These are phyloP conservation scores for Botrytis deweyae DNA, from an alignment of 2,329 filamentous ascomycete species.

Conservation along the genomic window DNA sequence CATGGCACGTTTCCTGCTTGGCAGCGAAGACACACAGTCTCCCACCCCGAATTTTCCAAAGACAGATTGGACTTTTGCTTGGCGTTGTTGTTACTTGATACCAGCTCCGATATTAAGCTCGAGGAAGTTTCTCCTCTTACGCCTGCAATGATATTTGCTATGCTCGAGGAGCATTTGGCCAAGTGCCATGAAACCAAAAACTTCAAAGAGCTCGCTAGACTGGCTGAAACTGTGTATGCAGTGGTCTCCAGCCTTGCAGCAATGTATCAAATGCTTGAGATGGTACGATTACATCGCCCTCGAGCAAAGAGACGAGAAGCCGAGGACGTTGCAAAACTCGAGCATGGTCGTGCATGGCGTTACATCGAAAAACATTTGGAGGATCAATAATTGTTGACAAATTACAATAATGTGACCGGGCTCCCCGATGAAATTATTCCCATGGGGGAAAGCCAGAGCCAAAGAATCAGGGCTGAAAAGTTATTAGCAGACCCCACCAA, in stretches of 20 bases:
- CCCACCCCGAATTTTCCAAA: too few relatives aligned
- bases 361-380: not conserved
- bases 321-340: not conserved
- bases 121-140: not conserved
- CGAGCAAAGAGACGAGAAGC: not conserved
- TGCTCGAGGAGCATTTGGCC: conserved; percentile 16
- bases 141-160: conserved; percentile 11
- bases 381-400: too few relatives aligned
- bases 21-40: not conserved
- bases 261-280: conserved; percentile 18
- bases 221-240: conserved; percentile 13
- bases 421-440: not conserved
- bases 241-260: conserved; percentile 8
- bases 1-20: not conserved
- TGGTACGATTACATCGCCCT: conserved; percentile 17
- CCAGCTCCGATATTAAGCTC: not conserved
- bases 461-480: too few relatives aligned
- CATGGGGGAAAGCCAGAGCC: too few relatives aligned
- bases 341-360: not conserved
- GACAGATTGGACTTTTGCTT: not conserved
- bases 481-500: too few relatives aligned
- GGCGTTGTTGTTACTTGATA: not conserved
- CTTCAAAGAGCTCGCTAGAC: not conserved
- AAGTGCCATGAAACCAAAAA: not conserved
- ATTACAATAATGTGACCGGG: not conserved